Evolutionary conservation across 371 early-diverging fungal species (phyloP).

Genomic region (Saksenaea vasiformis): DNA sequence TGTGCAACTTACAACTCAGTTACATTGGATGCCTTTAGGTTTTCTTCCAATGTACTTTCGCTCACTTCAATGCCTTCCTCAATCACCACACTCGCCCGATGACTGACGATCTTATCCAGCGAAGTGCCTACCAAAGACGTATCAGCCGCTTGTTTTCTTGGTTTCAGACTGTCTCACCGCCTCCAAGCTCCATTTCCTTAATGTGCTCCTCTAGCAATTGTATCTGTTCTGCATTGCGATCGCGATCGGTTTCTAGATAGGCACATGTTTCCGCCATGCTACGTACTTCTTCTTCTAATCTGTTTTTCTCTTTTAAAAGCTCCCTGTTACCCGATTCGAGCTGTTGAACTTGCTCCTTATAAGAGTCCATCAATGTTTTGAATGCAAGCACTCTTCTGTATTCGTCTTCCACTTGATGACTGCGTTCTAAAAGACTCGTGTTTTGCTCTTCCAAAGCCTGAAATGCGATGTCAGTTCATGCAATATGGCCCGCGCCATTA

Average conservation of each 20-base stretch:
- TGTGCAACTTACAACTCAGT: conserved; percentile 42
- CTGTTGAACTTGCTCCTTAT: conserved; percentile 79
- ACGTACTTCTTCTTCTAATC: conserved; percentile 68
- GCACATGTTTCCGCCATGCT: conserved; percentile 63
- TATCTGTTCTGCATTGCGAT: conserved; percentile 76
- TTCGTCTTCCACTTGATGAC: conserved; percentile 84
- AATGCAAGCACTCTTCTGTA: conserved; percentile 78
- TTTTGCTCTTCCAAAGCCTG: conserved; percentile 81
- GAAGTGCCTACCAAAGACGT: conserved; percentile 16
- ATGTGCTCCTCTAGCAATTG: conserved; percentile 80
- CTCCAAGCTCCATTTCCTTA: conserved; percentile 79
- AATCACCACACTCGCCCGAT: conserved; percentile 40
- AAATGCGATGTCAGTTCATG: background rate
- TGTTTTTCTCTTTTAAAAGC: conserved; percentile 67
- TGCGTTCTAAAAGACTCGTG: conserved; percentile 67
- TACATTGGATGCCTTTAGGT: conserved; percentile 54
- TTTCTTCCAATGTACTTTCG: conserved; percentile 42
- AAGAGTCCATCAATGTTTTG: conserved; percentile 82
- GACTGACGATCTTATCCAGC: conserved; percentile 34
- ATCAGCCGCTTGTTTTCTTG: background rate
- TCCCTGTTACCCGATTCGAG: conserved; percentile 72
- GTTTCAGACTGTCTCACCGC: conserved; percentile 17
- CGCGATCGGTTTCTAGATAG: conserved; percentile 65
- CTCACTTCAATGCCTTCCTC: conserved; percentile 30
- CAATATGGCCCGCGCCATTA: conserved; percentile 9